phyloP scores from a whole-genome alignment of 805 yeast species.

The Alloascoidea africana region DNA sequence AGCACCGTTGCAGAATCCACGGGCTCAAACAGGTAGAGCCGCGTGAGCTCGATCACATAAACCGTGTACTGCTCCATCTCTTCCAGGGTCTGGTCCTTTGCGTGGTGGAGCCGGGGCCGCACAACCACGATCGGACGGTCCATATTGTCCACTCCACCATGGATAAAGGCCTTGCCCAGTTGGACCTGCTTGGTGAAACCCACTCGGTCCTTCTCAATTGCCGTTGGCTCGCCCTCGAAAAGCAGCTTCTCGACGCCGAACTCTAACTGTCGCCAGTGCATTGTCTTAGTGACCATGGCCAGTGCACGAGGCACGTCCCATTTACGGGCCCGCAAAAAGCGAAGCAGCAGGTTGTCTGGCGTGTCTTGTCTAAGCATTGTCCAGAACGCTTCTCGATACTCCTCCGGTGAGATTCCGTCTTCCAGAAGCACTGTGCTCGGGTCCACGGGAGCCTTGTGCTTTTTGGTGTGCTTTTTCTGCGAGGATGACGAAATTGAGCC shows the following conservation, averaged over 20 bases:
- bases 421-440: slow-evolving; percentile 28
- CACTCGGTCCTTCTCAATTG: slow-evolving; percentile 23
- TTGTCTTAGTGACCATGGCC: slow-evolving; percentile 43
- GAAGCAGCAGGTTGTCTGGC: slow-evolving; percentile 50
- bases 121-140: slow-evolving; percentile 63
- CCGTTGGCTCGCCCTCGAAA: slow-evolving; percentile 39
- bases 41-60: slow-evolving; percentile 50
- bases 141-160: slow-evolving; percentile 28
- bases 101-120: slow-evolving; percentile 49
- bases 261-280: slow-evolving; percentile 49
- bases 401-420: slow-evolving; percentile 32
- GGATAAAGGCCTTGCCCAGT: slow-evolving; percentile 42
- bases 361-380: slow-evolving; percentile 44
- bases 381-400: slow-evolving; percentile 32
- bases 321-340: slow-evolving; percentile 65
- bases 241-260: slow-evolving; percentile 36
- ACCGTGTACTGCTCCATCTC: slow-evolving; percentile 55
- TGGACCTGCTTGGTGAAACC: slow-evolving; percentile 27
- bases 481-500: neutral
- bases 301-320: slow-evolving; percentile 48
- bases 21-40: slow-evolving; percentile 46
- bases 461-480: neutral
- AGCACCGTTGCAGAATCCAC: slow-evolving; percentile 51
- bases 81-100: slow-evolving; percentile 36
- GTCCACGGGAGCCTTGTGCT: too few relatives aligned